phyloP scores from a whole-genome alignment of 1,284 basidiomycete genomes.

The Ceratobasidium sp. region DNA sequence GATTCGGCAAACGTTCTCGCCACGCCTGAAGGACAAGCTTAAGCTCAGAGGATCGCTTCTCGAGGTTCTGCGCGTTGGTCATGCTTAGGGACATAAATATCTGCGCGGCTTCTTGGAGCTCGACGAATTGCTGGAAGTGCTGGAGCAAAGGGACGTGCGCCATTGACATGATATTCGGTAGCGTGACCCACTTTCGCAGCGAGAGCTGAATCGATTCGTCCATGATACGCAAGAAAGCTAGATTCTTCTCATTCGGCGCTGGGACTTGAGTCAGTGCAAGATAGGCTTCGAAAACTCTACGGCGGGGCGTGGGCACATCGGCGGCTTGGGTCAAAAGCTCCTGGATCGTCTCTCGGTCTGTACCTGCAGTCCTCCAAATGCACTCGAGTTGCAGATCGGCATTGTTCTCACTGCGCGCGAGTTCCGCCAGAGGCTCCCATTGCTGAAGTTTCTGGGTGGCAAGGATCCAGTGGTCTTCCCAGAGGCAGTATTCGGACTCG shows the following conservation, averaged over 20 bases:
- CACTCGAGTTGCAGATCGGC: conserved; percentile 95
- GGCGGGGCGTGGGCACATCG: conserved; percentile 91
- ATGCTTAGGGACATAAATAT: conserved; percentile 92
- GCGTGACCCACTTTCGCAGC: conserved; percentile 94
- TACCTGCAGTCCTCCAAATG: conserved; percentile 83
- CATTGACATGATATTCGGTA: conserved; percentile 87
- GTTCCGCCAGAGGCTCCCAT: conserved; percentile 95
- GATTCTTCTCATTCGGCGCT: conserved; percentile 59
- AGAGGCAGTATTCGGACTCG: conserved; percentile 96
- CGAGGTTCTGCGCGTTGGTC: conserved; percentile 91
- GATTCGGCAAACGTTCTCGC: conserved; percentile 96
- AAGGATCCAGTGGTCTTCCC: conserved; percentile 99
- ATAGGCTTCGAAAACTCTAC: conserved; percentile 96
- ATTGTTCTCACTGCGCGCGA: conserved; percentile 93
- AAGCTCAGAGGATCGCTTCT: conserved; percentile 94
- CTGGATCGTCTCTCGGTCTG: conserved; percentile 82
- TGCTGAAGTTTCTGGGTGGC: conserved; percentile 97
- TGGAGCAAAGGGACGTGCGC: conserved; percentile 96
- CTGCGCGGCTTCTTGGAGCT: conserved; percentile 95
- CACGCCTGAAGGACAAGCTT: conserved; percentile 97
- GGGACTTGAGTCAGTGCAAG: conserved; percentile 83
- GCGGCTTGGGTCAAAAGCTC: conserved; percentile 86
- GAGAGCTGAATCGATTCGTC: conserved; percentile 98
- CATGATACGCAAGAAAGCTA: conserved; percentile 80
- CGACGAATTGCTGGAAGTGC: conserved; percentile 99